phyloP scores from a whole-genome alignment of 176 grass and related monocot genomes.

The Oryza meridionalis region DNA sequence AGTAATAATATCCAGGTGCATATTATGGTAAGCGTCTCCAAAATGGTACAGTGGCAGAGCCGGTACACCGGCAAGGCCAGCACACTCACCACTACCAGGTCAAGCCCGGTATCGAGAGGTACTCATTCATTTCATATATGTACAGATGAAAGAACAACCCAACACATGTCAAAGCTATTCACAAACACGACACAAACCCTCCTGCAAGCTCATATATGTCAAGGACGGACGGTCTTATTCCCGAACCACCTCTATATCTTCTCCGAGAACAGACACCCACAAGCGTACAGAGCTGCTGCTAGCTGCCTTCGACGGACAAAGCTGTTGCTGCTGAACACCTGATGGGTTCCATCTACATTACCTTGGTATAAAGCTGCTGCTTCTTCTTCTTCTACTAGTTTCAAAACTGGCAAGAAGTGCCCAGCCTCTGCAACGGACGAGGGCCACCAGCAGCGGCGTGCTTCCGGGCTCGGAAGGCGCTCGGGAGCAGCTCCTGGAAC shows the following conservation, averaged over 20 bases:
- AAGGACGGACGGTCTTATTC: constrained; percentile 48
- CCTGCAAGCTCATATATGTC: constrained; percentile 20
- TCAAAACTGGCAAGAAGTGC: constrained; percentile 97
- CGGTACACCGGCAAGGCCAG: constrained; percentile 38
- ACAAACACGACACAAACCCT: constrained; percentile 44
- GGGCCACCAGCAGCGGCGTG: constrained; percentile 29
- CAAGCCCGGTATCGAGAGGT: constrained; percentile 29
- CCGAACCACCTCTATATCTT: constrained; percentile 31
- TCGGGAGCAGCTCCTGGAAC: constrained; percentile 78
- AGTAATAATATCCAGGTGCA: constrained; percentile 43
- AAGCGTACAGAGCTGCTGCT: constrained; percentile 14
- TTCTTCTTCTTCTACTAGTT: constrained; percentile 29
- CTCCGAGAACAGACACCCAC: constrained; percentile 37
- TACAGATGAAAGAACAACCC: constrained; percentile 44
- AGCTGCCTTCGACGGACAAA: too few relatives aligned
- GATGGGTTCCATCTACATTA: constrained; percentile 30
- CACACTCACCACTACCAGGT: constrained; percentile 42
- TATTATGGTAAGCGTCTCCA: constrained; percentile 48
- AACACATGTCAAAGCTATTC: constrained; percentile 52
- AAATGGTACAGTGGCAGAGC: constrained; percentile 48
- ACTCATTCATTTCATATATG: constrained; percentile 20
- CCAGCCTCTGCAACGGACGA: constrained; percentile 72
- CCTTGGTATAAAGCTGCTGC: constrained; percentile 38
- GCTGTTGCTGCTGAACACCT: constrained; percentile 22
- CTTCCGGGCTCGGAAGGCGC: constrained; percentile 60